Evolutionary conservation across 2,329 filamentous ascomycete genomes (phyloP), one percentile per base, ranked within the genome.

Genomic region (Fusarium domesticum): DNA sequence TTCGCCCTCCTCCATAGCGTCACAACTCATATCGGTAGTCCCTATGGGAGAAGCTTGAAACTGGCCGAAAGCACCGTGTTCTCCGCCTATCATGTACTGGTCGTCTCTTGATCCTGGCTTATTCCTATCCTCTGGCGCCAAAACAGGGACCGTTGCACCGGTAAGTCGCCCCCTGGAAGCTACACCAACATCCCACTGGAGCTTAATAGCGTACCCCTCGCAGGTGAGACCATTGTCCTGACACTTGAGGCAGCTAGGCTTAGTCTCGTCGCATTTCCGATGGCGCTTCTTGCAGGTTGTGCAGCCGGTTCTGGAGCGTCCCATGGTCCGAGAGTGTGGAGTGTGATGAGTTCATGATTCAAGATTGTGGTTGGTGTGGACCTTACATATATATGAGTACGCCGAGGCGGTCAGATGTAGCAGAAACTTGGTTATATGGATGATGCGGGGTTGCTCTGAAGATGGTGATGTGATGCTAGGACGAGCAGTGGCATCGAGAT

Each of bases 211-310:
- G 18, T 57, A 57, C 0, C 54, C 53, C 5, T 54, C 54, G 3
- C 54, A 57, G 1, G 8, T 3, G 1, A 57, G 18, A 3, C 37
- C 47, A 3, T 56, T 32, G 3, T 33, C 43, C 4, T 45, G 31
- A 14, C 54, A 57, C 25, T 51, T 35, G 1, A 37, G 23, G 17
- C 54, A 57, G 2, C 12, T 4, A 5, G 54, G 54, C 5, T 42
- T 51, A 1, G 48, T 50, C 23, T 57, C 50, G 15, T 57, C 54
- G 17, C 54, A 57, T 36, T 57, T 57, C 3, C 53, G 48, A 31
- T 57, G 54, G 6, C 54, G 53, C 19, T 36, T 39, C 19, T 56
- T 57, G 37, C 54, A 57, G 2, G 53, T 57, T 15, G 19, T 30
- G 8, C 54, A 57, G 3, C 54, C 54, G 4, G 20, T 43, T 32